Evolutionary conservation across 2,329 filamentous ascomycete species (phyloP).

Genomic region (Aspergillus calidoustus): DNA sequence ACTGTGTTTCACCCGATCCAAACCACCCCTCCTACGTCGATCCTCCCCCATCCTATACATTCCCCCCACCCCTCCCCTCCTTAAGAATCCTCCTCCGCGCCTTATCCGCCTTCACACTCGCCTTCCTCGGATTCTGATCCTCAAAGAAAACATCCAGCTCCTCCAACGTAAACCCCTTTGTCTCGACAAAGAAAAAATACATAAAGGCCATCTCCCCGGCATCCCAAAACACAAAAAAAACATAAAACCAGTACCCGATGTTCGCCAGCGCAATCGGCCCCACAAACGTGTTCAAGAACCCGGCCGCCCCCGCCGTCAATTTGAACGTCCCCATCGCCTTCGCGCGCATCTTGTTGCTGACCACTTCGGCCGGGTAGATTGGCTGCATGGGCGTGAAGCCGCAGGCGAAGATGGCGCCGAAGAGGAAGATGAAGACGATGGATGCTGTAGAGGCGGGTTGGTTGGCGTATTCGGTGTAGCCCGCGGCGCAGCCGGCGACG

Average conservation of each 20-base stretch:
- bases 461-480: slow-evolving; percentile 11
- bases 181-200: slow-evolving; percentile 14
- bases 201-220: slow-evolving; percentile 5
- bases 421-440: slow-evolving; percentile 61
- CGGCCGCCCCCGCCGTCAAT: slow-evolving; percentile 17
- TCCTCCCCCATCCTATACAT: no score
- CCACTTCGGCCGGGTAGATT: slow-evolving; percentile 59
- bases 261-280: slow-evolving; percentile 16
- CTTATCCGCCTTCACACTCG: background rate
- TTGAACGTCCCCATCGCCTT: slow-evolving; percentile 57
- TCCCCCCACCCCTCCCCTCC: background rate
- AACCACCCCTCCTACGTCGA: no score
- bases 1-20: no score
- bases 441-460: slow-evolving; percentile 38
- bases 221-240: slow-evolving; percentile 39
- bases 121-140: slow-evolving; percentile 9
- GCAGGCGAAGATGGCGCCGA: slow-evolving; percentile 54
- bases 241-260: slow-evolving; percentile 28
- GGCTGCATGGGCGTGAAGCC: slow-evolving; percentile 52
- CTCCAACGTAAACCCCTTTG: slow-evolving; percentile 8
- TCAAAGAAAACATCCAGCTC: slow-evolving; percentile 12
- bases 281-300: slow-evolving; percentile 18
- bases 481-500: slow-evolving; percentile 14
- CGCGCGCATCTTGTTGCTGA: slow-evolving; percentile 59
- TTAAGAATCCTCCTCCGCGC: background rate